A percentile compares a stretch with the other conserved stretches of the same genome.
phyloP scores from a whole-genome alignment of 345 rosid species.

The Salix koriyanagi region DNA sequence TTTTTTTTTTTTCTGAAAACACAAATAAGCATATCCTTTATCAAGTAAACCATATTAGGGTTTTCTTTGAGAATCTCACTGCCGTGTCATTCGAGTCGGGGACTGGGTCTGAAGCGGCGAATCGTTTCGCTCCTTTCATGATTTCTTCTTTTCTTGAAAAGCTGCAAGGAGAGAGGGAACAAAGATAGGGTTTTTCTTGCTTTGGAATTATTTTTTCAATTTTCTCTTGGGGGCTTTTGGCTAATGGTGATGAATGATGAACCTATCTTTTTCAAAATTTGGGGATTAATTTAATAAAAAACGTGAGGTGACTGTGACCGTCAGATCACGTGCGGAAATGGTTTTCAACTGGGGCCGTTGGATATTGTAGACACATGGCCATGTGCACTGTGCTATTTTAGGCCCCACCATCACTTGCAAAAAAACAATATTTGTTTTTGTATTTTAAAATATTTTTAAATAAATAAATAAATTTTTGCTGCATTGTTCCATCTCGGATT shows the following conservation, averaged over 20 bases:
- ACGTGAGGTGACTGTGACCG: slow-evolving; percentile 11
- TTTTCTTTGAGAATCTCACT: slow-evolving; percentile 47
- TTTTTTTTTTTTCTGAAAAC: background rate
- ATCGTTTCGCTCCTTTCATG: slow-evolving; percentile 71
- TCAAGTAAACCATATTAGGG: slow-evolving; percentile 8
- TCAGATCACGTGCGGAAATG: slow-evolving; percentile 41
- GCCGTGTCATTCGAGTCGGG: slow-evolving; percentile 46
- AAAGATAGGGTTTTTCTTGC: background rate
- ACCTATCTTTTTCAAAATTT: background rate
- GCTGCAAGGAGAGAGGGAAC: background rate
- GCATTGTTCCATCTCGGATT: too few relatives aligned
- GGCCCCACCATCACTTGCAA: background rate
- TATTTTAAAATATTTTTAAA: too few relatives aligned
- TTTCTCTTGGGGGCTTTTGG: background rate
- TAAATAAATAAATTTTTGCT: too few relatives aligned
- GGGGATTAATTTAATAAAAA: slow-evolving; percentile 10
- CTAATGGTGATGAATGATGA: background rate
- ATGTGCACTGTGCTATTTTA: slow-evolving; percentile 6
- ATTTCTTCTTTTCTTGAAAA: slow-evolving; percentile 8
- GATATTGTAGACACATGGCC: slow-evolving; percentile 5
- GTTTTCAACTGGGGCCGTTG: slow-evolving; percentile 33
- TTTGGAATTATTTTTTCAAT: background rate
- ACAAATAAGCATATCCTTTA: background rate
- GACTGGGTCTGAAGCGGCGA: slow-evolving; percentile 48
- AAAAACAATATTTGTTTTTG: background rate